A percentile compares a stretch with the other conserved stretches of the same genome.
Evolutionary conservation across 768 basidiomycete species (phyloP).

Genomic region (Gloeostereum incarnatum): DNA sequence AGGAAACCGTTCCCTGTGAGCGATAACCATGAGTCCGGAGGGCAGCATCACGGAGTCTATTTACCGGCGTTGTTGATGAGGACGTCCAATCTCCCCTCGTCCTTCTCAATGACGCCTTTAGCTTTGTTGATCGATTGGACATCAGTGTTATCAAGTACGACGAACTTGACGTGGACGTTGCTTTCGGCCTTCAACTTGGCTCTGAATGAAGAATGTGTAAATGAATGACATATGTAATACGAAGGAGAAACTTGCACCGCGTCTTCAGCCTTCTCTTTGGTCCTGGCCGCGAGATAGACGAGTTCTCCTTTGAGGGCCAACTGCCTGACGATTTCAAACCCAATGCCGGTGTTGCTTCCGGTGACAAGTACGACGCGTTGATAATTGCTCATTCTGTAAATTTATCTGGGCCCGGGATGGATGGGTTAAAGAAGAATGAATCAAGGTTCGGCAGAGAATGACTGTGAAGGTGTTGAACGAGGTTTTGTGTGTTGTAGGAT

Average conservation of each 20-base stretch:
- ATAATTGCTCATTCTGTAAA: too few relatives aligned
- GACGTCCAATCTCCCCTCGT: slow-evolving; percentile 31
- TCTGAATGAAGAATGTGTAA: slow-evolving; percentile 1
- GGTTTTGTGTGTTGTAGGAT: too few relatives aligned
- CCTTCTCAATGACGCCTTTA: slow-evolving; percentile 23
- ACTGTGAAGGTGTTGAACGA: too few relatives aligned
- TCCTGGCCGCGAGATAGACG: slow-evolving; percentile 35
- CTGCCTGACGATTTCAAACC: slow-evolving; percentile 32
- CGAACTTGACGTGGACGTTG: slow-evolving; percentile 16
- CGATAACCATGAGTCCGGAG: background rate
- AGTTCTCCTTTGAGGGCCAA: slow-evolving; percentile 31
- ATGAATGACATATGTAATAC: background rate
- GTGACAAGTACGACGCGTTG: slow-evolving; percentile 1
- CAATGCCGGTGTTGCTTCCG: slow-evolving; percentile 33
- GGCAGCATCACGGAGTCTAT: background rate
- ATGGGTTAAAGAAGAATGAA: too few relatives aligned
- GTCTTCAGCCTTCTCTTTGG: slow-evolving; percentile 26
- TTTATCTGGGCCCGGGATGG: too few relatives aligned
- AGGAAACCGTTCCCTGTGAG: slow-evolving; percentile 16
- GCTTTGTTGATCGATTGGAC: slow-evolving; percentile 22
- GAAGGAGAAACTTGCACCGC: slow-evolving; percentile 21
- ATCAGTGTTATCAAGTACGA: slow-evolving; percentile 31
- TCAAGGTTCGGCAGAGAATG: too few relatives aligned
- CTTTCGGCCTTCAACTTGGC: slow-evolving; percentile 11
- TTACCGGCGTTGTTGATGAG: slow-evolving; percentile 38